phyloP scores from a whole-genome alignment of 1,284 basidiomycete genomes.

The Boletellus sp. region DNA sequence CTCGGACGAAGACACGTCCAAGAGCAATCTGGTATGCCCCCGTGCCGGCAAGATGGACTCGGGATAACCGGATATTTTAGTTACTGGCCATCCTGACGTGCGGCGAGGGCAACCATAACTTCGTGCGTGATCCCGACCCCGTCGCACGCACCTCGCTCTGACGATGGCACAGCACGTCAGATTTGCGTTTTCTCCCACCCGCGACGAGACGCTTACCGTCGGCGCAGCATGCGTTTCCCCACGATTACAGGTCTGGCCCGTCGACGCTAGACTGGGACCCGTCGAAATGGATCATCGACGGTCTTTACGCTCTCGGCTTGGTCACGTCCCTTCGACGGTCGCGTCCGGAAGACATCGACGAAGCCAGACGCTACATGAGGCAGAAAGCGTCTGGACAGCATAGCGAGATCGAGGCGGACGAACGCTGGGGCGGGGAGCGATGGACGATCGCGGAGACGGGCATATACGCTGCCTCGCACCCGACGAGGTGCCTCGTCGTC shows the following conservation, averaged over 20 bases:
- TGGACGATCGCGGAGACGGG: not conserved
- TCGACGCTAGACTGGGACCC: conserved; percentile 27
- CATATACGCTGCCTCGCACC: not conserved
- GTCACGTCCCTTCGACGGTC: conserved; percentile 52
- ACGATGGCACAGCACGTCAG: not conserved
- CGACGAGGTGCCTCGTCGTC: not conserved
- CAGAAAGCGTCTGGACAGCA: not conserved
- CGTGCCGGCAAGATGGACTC: not conserved
- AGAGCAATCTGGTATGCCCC: not conserved
- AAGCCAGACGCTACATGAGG: not conserved
- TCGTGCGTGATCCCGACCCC: not conserved
- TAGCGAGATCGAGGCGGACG: not conserved
- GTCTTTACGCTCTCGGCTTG: conserved; percentile 47
- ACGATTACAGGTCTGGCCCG: conserved; percentile 69
- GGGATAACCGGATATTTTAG: not conserved
- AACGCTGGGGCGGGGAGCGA: not conserved
- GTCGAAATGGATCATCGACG: conserved; percentile 66
- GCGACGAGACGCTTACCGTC: not conserved
- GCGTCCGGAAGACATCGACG: conserved; percentile 45
- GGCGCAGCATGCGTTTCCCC: conserved; percentile 64
- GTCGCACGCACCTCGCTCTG: not conserved
- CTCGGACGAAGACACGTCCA: not conserved
- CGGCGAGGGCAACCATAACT: not conserved
- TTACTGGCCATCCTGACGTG: not conserved
- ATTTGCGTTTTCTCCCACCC: not conserved